phyloP scores from a whole-genome alignment of 75 land plant genomes.

The Cupressus sempervirens region DNA sequence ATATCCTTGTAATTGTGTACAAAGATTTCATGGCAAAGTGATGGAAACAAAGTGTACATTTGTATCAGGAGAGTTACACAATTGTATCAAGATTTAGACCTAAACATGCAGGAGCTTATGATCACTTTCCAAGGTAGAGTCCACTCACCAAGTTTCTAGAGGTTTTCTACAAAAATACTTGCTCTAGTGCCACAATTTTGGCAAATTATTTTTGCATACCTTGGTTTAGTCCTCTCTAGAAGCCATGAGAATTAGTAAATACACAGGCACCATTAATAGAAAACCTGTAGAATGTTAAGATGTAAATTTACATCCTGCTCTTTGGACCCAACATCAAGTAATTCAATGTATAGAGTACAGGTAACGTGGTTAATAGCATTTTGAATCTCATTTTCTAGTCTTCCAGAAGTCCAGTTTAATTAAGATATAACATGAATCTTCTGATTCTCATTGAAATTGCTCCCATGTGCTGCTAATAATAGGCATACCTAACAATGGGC shows the following conservation, averaged over 20 bases:
- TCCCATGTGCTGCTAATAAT: background rate
- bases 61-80: background rate
- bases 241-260: background rate
- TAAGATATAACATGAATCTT: background rate
- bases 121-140: background rate
- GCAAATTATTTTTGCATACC: background rate
- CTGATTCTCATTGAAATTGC: background rate
- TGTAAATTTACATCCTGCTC: background rate
- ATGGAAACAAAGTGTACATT: background rate
- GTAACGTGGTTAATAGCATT: background rate
- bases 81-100: background rate
- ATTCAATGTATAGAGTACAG: background rate
- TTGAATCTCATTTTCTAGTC: background rate
- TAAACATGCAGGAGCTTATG: background rate
- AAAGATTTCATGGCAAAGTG: background rate
- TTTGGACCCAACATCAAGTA: background rate
- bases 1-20: background rate
- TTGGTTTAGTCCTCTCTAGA: background rate
- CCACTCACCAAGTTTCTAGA: background rate
- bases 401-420: background rate
- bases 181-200: background rate
- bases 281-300: background rate
- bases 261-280: background rate
- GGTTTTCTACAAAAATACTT: background rate
- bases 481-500: background rate